Percentiles rank a stretch among this genome's conserved stretches.
Evolutionary conservation across 1,284 basidiomycete species (phyloP).

Genomic region (Somion occarium): DNA sequence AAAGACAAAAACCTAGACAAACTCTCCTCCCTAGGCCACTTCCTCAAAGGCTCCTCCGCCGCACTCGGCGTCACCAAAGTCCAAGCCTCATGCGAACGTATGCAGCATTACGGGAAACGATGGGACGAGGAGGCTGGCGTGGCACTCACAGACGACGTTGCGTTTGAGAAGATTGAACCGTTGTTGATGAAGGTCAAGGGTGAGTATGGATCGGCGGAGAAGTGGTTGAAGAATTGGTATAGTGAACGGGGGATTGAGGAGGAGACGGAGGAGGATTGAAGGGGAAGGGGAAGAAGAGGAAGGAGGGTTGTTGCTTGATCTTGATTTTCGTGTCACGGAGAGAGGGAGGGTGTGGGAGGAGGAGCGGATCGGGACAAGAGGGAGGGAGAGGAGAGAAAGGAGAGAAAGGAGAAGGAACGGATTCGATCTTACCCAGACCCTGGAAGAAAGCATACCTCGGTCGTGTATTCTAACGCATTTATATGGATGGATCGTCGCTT

Average conservation of each 20-base stretch:
- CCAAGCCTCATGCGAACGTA: constrained; percentile 80
- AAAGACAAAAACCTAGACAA: constrained; percentile 51
- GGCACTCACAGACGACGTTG: constrained; percentile 50
- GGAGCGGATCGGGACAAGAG: too few relatives aligned
- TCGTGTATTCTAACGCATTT: too few relatives aligned
- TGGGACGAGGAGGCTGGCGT: constrained; percentile 46
- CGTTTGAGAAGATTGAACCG: constrained; percentile 57
- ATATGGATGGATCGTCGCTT: too few relatives aligned
- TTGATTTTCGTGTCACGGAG: too few relatives aligned
- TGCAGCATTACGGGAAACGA: constrained; percentile 79
- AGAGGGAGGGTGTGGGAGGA: too few relatives aligned
- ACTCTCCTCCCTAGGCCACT: constrained; percentile 82
- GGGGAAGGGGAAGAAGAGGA: not conserved
- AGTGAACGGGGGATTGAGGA: constrained; percentile 16
- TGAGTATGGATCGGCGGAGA: constrained; percentile 54
- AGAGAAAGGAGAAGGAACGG: too few relatives aligned
- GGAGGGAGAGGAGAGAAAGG: too few relatives aligned
- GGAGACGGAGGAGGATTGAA: not conserved
- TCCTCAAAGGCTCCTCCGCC: constrained; percentile 92
- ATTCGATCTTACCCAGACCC: too few relatives aligned
- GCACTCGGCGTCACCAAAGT: constrained; percentile 83
- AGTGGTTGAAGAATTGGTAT: constrained; percentile 49
- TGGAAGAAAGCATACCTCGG: too few relatives aligned
- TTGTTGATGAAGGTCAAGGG: constrained; percentile 49
- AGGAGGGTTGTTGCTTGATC: too few relatives aligned